A percentile compares a stretch with the other conserved stretches of the same genome.
Evolutionary conservation across 345 rosid species (phyloP).

Genomic region (Syzygium aromaticum): DNA sequence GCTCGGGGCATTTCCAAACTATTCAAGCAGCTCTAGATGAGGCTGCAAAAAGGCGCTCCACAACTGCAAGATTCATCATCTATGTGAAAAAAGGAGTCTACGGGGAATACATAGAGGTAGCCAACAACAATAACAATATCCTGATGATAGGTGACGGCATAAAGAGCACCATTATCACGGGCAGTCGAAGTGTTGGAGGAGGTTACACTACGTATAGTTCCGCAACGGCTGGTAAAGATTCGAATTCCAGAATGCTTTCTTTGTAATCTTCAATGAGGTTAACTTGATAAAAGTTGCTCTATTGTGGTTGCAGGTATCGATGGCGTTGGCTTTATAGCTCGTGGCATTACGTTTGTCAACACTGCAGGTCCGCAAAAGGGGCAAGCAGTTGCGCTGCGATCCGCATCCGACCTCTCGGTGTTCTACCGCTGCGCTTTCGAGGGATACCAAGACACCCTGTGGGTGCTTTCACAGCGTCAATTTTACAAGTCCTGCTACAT

Average conservation of each 20-base stretch:
- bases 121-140: conserved; percentile 15
- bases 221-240: conserved; percentile 27
- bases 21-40: conserved; percentile 22
- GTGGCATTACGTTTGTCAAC: conserved; percentile 52
- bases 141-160: conserved; percentile 32
- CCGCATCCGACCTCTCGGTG: conserved; percentile 38
- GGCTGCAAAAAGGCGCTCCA: conserved; percentile 20
- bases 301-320: conserved; percentile 17
- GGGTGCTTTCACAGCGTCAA: conserved; percentile 45
- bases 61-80: conserved; percentile 16
- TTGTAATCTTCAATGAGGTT: background rate
- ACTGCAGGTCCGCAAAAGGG: conserved; percentile 46
- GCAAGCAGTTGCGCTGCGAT: conserved; percentile 64
- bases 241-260: background rate
- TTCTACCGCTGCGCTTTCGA: conserved; percentile 32
- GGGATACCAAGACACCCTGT: conserved; percentile 56
- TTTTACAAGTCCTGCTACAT: conserved; percentile 35
- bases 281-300: background rate
- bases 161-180: conserved; percentile 24
- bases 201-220: conserved; percentile 33
- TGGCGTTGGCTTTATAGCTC: conserved; percentile 49
- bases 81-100: conserved; percentile 19
- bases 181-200: conserved; percentile 31
- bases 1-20: conserved; percentile 24
- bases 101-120: conserved; percentile 18